Base-by-base conservation (phyloP, 2,329 filamentous ascomycete species). In the Aspergillus latus region DNA sequence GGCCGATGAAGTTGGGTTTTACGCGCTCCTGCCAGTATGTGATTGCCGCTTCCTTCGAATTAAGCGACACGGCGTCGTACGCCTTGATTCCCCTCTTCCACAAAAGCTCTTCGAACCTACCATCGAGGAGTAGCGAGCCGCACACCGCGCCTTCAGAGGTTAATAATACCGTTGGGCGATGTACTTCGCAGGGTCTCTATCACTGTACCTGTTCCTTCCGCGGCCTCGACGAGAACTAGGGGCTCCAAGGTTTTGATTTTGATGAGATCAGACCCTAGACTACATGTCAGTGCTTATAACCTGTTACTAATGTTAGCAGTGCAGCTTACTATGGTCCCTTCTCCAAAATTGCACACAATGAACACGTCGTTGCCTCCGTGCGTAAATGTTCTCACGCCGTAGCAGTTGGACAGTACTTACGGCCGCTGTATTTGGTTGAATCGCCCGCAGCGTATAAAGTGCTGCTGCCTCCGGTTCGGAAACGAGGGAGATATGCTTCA, bases 331-430 rank as follows among this genome's bases (percentile, higher is more conserved):
- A 74, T 72, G 1, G 72, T 75, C 1, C 73, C 73, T 7, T 73
- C 73, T 1, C 73, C 73, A 10, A 70, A 72, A 57, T 76, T 72
- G 36, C 72, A 75, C 2, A 74, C 63, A 8, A 72, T 59, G 30
- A 75, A 65, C 1, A 62, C 66, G 52, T 75, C 70, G 0, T 59
- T 72, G 37, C 28, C 34, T 49, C 16, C 40, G 48, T 49, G 2
- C 61, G 16, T 6, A 15, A 13, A 4, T 6, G 4, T 11, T 16
- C 13, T 10, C n/a, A 15, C 28, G 32, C 5, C 34, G 6, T 21
- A 21, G 21, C 21, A 9, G 28, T 8, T 15, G 10, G 1, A 1
- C 16, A 29, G 8, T 4, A 45, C 59, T 8, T 56, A 67, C 68
- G 11, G 51, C 50, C 29, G 72, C 58, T 2, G 59, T 57, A 32